These are phyloP conservation scores for Delphinella strobiligena DNA, from an alignment of 2,329 filamentous ascomycete species.

Conservation along the genomic window DNA sequence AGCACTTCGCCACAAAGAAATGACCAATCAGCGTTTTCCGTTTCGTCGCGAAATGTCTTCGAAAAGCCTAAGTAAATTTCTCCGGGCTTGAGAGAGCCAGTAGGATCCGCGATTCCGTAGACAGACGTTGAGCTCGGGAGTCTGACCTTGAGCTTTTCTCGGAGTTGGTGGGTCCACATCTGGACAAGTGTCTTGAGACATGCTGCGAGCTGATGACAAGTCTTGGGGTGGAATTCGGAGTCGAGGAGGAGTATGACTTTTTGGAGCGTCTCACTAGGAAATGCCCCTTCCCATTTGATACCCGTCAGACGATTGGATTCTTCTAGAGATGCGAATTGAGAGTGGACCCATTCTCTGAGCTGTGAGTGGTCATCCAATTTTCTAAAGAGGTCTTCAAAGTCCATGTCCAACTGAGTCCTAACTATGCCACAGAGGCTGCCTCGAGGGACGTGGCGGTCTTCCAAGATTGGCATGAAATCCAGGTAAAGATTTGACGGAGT, in stretches of 20 bases:
- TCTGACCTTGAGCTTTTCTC: conserved; percentile 8
- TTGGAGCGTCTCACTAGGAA: conserved; percentile 42
- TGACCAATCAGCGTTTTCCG: conserved; percentile 41
- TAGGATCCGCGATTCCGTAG: conserved; percentile 59
- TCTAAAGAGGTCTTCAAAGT: conserved; percentile 40
- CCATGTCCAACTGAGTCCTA: conserved; percentile 34
- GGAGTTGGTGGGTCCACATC: conserved; percentile 40
- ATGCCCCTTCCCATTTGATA: conserved; percentile 34
- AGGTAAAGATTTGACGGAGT: conserved; percentile 48
- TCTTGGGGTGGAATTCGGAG: conserved; percentile 16
- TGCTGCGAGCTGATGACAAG: conserved; percentile 12
- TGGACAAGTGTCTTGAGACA: conserved; percentile 37
- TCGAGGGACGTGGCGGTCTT: conserved; percentile 42
- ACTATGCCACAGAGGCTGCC: conserved; percentile 39
- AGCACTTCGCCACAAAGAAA: conserved; percentile 50
- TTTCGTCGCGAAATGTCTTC: conserved; percentile 41
- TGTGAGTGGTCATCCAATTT: conserved; percentile 39
- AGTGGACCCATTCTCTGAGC: conserved; percentile 44
- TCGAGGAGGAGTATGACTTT: conserved; percentile 43
- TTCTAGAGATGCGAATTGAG: conserved; percentile 30
- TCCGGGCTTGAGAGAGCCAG: conserved; percentile 45
- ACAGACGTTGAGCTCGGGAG: conserved; percentile 43
- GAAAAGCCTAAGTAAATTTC: conserved; percentile 61
- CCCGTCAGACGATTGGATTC: conserved; percentile 19
- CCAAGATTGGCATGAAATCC: conserved; percentile 57